phyloP scores from a whole-genome alignment of 257 asterid genomes.

The Nicotiana sylvestris region DNA sequence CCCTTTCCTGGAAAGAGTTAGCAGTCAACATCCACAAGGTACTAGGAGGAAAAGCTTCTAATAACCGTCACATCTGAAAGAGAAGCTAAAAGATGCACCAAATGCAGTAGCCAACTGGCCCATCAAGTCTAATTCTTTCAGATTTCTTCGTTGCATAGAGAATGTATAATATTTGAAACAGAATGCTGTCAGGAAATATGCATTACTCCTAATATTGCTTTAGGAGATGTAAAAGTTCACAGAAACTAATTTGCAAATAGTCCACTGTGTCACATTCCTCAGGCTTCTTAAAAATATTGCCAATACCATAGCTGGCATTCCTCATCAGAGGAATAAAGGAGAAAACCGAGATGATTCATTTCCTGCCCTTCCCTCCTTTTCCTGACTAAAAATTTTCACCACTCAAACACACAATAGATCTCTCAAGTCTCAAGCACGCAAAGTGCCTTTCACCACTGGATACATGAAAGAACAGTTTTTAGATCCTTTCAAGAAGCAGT shows the following conservation, averaged over 20 bases:
- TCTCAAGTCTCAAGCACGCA: not conserved
- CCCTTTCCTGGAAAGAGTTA: conserved; percentile 52
- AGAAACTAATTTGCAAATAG: not conserved
- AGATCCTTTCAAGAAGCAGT: not conserved
- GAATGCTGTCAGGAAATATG: not conserved
- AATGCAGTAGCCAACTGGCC: conserved; percentile 3
- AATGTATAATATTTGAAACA: not conserved
- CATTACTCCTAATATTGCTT: not conserved
- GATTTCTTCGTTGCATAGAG: not conserved
- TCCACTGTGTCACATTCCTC: conserved; percentile 4
- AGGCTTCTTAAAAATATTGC: not conserved
- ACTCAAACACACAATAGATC: not conserved
- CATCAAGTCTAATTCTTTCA: not conserved
- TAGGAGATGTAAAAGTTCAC: not conserved
- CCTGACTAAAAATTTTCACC: not conserved
- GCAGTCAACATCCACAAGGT: conserved; percentile 13
- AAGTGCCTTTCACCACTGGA: conserved; percentile 2
- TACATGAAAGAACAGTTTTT: not conserved
- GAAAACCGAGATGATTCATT: not conserved
- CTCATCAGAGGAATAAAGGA: not conserved
- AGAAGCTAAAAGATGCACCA: not conserved
- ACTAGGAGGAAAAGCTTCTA: not conserved
- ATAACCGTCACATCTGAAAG: not conserved
- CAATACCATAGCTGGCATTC: not conserved
- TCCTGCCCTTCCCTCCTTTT: not conserved